Conservation (phyloP, 176 grass and related monocot species). For the Oryza brachyantha region DNA sequence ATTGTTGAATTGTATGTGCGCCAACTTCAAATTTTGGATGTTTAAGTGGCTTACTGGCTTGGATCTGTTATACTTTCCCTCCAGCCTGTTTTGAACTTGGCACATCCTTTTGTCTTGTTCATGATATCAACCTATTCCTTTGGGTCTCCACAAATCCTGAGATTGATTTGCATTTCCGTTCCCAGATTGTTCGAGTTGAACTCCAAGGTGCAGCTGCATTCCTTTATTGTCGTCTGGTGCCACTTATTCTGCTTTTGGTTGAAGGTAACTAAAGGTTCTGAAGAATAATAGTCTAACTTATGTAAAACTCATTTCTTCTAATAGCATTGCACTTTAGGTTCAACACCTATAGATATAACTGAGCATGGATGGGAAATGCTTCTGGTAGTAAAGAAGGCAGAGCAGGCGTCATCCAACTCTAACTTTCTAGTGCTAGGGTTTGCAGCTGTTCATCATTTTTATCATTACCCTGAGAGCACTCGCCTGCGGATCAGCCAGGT, state of each 20-base stretch:
- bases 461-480: conserved; percentile 69
- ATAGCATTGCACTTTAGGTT: conserved; percentile 46
- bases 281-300: conserved; percentile 1
- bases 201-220: conserved; percentile 68
- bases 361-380: conserved; percentile 94
- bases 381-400: conserved; percentile 52
- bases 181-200: conserved; percentile 68
- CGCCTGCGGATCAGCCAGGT: conserved; percentile 92
- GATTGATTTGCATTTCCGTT: conserved; percentile 9
- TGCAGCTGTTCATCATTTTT: conserved; percentile 81
- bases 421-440: conserved; percentile 66
- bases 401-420: conserved; percentile 11
- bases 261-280: conserved; percentile 59
- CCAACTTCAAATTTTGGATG: neutral
- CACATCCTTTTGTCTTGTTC: conserved; percentile 3
- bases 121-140: neutral
- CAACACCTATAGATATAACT: conserved; percentile 72
- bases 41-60: neutral
- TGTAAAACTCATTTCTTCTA: conserved; percentile 2
- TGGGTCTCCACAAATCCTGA: neutral
- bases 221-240: conserved; percentile 77
- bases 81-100: neutral
- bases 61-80: neutral
- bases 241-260: conserved; percentile 92
- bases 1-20: neutral